A percentile compares a stretch with the other conserved stretches of the same genome.
phyloP scores from a whole-genome alignment of 495 filamentous ascomycete species.

The Podospora pseudocomata region DNA sequence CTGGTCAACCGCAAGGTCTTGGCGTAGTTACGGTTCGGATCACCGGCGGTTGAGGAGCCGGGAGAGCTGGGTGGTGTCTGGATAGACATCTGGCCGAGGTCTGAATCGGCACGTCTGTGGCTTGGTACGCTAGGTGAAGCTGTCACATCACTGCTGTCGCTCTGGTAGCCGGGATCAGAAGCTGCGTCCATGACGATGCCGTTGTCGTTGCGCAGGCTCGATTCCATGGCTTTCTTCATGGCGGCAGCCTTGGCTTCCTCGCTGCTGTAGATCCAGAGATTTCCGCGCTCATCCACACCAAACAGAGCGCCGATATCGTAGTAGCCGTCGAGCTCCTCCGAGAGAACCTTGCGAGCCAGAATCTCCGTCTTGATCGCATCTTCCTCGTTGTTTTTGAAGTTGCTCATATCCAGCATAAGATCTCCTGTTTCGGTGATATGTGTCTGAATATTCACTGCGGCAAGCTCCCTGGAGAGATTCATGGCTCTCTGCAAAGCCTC shows the following conservation, averaged over 20 bases:
- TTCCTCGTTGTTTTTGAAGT: constrained; percentile 89
- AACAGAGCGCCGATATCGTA: constrained; percentile 96
- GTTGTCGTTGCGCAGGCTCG: constrained; percentile 45
- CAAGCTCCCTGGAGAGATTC: constrained; percentile 81
- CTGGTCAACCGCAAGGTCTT: constrained; percentile 97
- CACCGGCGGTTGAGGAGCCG: constrained; percentile 52
- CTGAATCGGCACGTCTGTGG: constrained; percentile 60
- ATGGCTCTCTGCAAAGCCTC: constrained; percentile 82
- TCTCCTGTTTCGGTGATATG: constrained; percentile 92
- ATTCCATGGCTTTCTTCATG: constrained; percentile 46
- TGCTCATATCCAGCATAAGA: constrained; percentile 97
- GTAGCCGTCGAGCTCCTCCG: constrained; percentile 88
- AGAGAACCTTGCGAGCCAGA: constrained; percentile 90
- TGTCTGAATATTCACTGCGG: constrained; percentile 84
- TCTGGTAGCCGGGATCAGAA: constrained; percentile 93
- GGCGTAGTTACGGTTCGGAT: constrained; percentile 81
- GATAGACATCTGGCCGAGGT: constrained; percentile 61
- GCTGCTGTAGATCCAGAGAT: constrained; percentile 98
- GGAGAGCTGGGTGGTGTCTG: constrained; percentile 78
- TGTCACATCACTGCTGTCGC: constrained; percentile 55
- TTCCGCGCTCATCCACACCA: constrained; percentile 89
- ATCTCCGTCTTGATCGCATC: constrained; percentile 88
- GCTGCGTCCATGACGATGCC: constrained; percentile 64
- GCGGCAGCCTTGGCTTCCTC: constrained; percentile 86
- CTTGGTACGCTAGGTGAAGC: constrained; percentile 36